Base-by-base conservation (phyloP, 1,284 basidiomycete genomes). In the Naganishia cerealis region DNA sequence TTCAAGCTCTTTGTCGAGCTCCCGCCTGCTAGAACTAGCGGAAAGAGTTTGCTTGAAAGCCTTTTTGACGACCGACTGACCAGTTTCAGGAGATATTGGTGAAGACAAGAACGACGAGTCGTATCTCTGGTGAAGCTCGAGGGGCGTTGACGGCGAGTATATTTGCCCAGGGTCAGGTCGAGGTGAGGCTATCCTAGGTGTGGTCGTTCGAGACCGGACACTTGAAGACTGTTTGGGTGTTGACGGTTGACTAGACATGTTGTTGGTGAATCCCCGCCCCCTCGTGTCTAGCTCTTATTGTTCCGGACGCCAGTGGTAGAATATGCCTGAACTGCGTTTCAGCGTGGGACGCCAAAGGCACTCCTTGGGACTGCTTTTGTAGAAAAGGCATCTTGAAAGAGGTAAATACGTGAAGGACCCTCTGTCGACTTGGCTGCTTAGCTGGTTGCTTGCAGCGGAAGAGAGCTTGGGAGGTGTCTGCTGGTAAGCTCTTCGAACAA, bases 1-100 rank as follows among this genome's bases (percentile, higher is more conserved):
- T 50, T 68, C 67, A 21, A 68, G 59, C 29, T 68, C 59, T 65
- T 68, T 59, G 21, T 68, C 67, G 21, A 61, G 24, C 7, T 58
- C 48, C 8, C 21, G 54, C 12, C 36, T 54, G 18, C 21, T 29
- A 1, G 59, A 42, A 26, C 15, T 50, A 24, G 13, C 53, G 10
- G 54, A 62, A 12, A 65, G 67, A 21, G 42, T 55, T 46, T 61
- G 67, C 43, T 57, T 53, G n/a, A 57, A 61, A 24, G 59, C 38
- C 12, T 39, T 52, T 4, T 43, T 50, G 15, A 61, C 61, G 21
- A 57, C 26, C 15, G 58, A 40, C 16, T 56, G 26, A 26, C 39
- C 50, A 33, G 59, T 36, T 33, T 26, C 54, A 10, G 55, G 38
- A 9, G 43, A 33, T 26, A 56, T 57, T 12, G 61, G 67, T 13